Percentiles rank a stretch among this genome's conserved stretches.
Conservation (phyloP, 2,329 filamentous ascomycete species). For the Phaeosphaeria sp. region DNA sequence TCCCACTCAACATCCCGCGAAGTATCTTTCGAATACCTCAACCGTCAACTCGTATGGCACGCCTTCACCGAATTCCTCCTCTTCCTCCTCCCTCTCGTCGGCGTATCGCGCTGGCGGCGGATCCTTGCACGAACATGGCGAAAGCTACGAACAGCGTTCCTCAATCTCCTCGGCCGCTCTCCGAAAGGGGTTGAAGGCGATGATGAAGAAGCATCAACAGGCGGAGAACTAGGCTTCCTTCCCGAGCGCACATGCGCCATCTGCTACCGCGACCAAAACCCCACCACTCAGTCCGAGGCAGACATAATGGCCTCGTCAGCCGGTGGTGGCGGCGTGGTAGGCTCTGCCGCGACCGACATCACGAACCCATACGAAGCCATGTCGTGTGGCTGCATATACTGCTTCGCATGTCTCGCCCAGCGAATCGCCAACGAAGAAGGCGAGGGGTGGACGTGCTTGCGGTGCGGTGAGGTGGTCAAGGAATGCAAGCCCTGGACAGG, state of each 20-base stretch:
- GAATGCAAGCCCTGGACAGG: slow-evolving; percentile 92
- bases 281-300: slow-evolving; percentile 61
- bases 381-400: slow-evolving; percentile 91
- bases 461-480: slow-evolving; percentile 83
- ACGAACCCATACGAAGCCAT: slow-evolving; percentile 95
- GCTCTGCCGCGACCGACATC: slow-evolving; percentile 88
- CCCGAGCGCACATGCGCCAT: slow-evolving; percentile 96
- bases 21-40: slow-evolving; percentile 96
- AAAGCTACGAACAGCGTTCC: slow-evolving; percentile 68
- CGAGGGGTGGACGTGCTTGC: slow-evolving; percentile 89
- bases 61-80: slow-evolving; percentile 99
- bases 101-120: slow-evolving; percentile 88
- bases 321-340: slow-evolving; percentile 77
- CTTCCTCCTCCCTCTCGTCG: slow-evolving; percentile 94
- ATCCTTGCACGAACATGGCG: slow-evolving; percentile 90
- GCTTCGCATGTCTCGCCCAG: slow-evolving; percentile 93
- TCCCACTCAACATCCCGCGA: slow-evolving; percentile 85
- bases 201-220: slow-evolving; percentile 48
- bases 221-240: slow-evolving; percentile 81
- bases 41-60: slow-evolving; percentile 97
- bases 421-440: slow-evolving; percentile 91
- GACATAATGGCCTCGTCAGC: slow-evolving; percentile 71
- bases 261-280: slow-evolving; percentile 93
- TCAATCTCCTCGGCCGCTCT: slow-evolving; percentile 57
- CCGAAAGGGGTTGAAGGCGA: background rate